A percentile compares a stretch with the other conserved stretches of the same genome.
Conservation (phyloP, 2,329 filamentous ascomycete species). For the Monosporascus ibericus region DNA sequence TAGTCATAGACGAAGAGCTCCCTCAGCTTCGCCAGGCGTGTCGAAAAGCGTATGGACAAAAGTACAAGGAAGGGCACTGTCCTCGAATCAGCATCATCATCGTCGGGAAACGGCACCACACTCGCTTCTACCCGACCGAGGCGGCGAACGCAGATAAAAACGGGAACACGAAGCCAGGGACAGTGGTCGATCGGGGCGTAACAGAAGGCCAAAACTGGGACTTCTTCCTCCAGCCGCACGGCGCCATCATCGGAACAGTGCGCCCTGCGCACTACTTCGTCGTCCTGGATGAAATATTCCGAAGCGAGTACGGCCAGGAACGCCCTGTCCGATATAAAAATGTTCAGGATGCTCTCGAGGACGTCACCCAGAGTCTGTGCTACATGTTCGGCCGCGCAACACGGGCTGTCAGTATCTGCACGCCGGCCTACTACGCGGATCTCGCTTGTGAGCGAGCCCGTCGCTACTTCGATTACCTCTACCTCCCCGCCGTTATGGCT, state of each 20-base stretch:
- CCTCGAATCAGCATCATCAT: constrained; percentile 59
- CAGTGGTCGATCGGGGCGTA: constrained; percentile 64
- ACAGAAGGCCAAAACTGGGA: constrained; percentile 60
- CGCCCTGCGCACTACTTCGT: constrained; percentile 65
- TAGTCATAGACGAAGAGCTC: constrained; percentile 53
- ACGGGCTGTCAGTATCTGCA: constrained; percentile 61
- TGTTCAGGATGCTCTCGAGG: constrained; percentile 52
- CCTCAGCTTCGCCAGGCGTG: constrained; percentile 49
- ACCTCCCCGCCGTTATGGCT: neutral
- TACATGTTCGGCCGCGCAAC: constrained; percentile 65
- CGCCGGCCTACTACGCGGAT: constrained; percentile 70
- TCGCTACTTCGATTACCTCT: neutral
- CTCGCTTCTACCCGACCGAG: constrained; percentile 60
- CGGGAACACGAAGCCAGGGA: constrained; percentile 57
- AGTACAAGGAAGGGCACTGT: constrained; percentile 36
- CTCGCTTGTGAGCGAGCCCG: constrained; percentile 24
- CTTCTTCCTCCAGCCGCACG: constrained; percentile 65
- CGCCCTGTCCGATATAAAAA: neutral
- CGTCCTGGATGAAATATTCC: constrained; percentile 46
- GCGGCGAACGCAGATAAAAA: constrained; percentile 39
- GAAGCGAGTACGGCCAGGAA: constrained; percentile 13
- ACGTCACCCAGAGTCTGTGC: constrained; percentile 48
- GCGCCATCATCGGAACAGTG: constrained; percentile 63
- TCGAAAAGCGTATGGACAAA: constrained; percentile 42
- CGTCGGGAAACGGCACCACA: constrained; percentile 71